Conservation (phyloP, 2,329 filamentous ascomycete species). For the Alternaria incomplexa region DNA sequence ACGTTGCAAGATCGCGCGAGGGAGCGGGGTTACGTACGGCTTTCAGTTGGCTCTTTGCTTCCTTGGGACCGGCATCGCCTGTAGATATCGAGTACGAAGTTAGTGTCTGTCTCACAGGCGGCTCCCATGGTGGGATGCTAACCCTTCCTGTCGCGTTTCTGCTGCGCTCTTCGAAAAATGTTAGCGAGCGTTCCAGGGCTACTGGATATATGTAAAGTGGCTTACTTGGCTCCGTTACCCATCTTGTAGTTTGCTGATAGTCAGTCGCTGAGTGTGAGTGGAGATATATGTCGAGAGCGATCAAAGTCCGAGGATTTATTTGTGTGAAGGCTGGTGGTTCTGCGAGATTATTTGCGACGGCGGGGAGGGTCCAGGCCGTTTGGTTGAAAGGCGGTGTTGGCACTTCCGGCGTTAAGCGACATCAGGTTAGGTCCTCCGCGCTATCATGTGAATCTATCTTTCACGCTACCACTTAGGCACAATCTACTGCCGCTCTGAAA, state of each 20-base stretch:
- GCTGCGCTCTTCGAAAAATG: constrained; percentile 39
- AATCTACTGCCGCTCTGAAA: not conserved
- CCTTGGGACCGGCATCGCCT: not conserved
- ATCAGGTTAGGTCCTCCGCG: constrained; percentile 18
- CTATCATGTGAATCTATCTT: constrained; percentile 16
- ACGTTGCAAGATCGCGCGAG: not conserved
- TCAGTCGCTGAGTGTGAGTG: constrained; percentile 22
- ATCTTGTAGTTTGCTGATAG: constrained; percentile 30
- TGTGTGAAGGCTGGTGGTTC: constrained; percentile 12
- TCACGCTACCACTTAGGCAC: not conserved
- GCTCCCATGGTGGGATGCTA: constrained; percentile 30
- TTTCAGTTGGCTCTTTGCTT: constrained; percentile 17
- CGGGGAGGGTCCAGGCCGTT: constrained; percentile 29
- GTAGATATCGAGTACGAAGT: not conserved
- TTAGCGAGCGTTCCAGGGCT: constrained; percentile 17
- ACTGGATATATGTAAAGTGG: too few relatives aligned
- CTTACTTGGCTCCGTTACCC: constrained; percentile 49
- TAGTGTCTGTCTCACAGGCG: constrained; percentile 19
- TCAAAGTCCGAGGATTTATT: constrained; percentile 11
- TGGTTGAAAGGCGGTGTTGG: constrained; percentile 14
- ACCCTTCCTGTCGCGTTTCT: constrained; percentile 47
- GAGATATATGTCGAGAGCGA: constrained; percentile 10
- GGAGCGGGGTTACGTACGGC: constrained; percentile 28
- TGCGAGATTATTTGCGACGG: constrained; percentile 35
- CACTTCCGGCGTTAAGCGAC: constrained; percentile 11